Base-by-base conservation (phyloP, 441 rosid species). In the Pelargonium exstipulatum region DNA sequence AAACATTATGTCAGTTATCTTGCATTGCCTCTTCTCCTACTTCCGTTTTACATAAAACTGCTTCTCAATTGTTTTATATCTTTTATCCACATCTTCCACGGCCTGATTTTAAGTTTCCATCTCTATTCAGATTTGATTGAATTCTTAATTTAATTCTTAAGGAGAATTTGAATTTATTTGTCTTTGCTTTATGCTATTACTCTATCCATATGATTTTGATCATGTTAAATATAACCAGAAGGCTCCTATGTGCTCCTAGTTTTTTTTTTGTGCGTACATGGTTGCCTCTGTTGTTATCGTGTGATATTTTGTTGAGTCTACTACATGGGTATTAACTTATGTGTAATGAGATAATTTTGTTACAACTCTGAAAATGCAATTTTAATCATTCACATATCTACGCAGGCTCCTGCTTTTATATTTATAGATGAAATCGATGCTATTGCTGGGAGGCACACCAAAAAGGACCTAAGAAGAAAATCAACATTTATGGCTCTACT, bases 391-490 rank as follows among this genome's bases (percentile, higher is more conserved):
- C 70, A 49, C 60, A 32, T 20, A 65, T 74, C 72, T 66, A 43
- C 74, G 77, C 81, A 94, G 99, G 99, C 99, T 71, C 99, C 99
- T 74, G 85, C 84, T 46, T 94, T 94, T 86, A 88, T 94, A 72
- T 94, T 91, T 86, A 90, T 94, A 76, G 99, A 94, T 80, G 99
- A 94, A 84, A 83, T 94, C 68, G 99, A 94, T 84, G 99, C 99
- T 45, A 91, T 94, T 80, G 97, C 96, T 71, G 99, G 99, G 82
- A 88, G 88, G 79, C 96, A 90, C 79, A 92, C 92, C 32, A 87
- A 88, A 74, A 88, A 85, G 74, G 96, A 94, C 86, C 94, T 94
- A 46, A 83, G 91, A 57, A 85, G 94, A 76, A 84, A 90, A 81
- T 91, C 92, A 53, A 87, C 95, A 48, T 91, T 90, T 80, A 94